Base-by-base conservation (phyloP, 73 alveolate genomes). In the Urostyla sp. region DNA sequence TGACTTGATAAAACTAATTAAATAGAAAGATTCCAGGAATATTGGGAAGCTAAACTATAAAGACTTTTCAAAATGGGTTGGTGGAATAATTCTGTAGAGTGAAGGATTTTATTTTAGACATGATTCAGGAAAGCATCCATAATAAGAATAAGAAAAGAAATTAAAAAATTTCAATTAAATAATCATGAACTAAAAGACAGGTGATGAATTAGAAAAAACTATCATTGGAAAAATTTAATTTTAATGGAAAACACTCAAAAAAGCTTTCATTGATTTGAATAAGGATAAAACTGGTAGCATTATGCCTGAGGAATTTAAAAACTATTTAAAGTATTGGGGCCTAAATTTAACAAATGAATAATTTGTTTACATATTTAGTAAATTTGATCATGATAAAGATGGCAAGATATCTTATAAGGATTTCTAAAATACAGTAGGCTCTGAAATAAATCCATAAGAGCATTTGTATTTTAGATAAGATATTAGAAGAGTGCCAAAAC, bases 251-350 rank as follows among this genome's bases (percentile, higher is more conserved):
- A 67, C 92, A 13, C 15, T 83, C 10, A 72, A 83, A 44, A 83
- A 76, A 32, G 92, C 92, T 20, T 83, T 83, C 50, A 51, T 53
- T 4, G 83, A 72, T 34, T 23, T 83, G 0, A 72, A 73, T 55
- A 49, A 75, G 20, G 92, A 83, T 57, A 81, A 81, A 51, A 67
- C 79, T 5, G 91, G 91, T 3, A 44, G 53, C 10, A 69, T 81
- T 1, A 53, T 46, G 75, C 67, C 61, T 4, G 80, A 67, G 21
- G 91, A 81, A 34, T 58, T 81, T 7, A 48, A 13, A 50, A 48
- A 23, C 45, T 83, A 83, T 59, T 61, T 83, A 20, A 50, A 72
- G 53, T 80, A 85, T 32, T 85, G 93, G 93, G 88, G 93, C 38
- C 31, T 72, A 6, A 43, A 59, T 49, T 11, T 76, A 15, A 48